Base-by-base conservation (phyloP, 257 asterid genomes). In the Nicotiana sylvestris region DNA sequence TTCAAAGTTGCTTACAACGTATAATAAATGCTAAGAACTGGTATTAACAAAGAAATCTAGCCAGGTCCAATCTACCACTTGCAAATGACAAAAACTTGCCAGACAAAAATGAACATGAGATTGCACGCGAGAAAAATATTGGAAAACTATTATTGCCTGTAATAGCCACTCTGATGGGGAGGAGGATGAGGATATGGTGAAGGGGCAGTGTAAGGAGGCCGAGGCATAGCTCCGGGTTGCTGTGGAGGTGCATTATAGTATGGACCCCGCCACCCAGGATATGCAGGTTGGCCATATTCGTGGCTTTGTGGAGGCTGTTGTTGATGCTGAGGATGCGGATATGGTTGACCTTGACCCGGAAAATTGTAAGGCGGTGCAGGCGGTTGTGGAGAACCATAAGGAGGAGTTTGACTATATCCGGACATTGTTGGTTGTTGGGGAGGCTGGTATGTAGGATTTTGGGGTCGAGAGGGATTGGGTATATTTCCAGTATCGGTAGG, bases 231-330 rank as follows among this genome's bases (percentile, higher is more conserved):
- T 29, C 97, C 98, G 1, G 92, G 88, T 77, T 94, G 98, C 87
- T 86, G 98, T 17, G 97, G 91, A 35, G 97, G 96, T 43, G 89
- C 91, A 81, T 87, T 91, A 76, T 94, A 92, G 87, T 96, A 94
- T n/a, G 97, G 95, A 33, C 93, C 97, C 55, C 88, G 92, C 99
- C 99, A 96, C 35, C 98, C 98, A 33, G 98, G 97, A 90, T 96
- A 94, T 1, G 97, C 93, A 65, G 96, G 97, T 77, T 93, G 99
- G 76, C 97, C 97, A 53, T 94, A 96, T 69, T 94, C 94, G 46
- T 89, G 91, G 88, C 80, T 83, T 51, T 72, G 90, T 25, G 90
- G 86, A 33, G 93, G 91, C 43, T 84, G 97, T 58, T 81, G 91
- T 68, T 88, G 97, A 51, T 89, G 92, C 81, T 88, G 96, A 51